These are phyloP conservation scores for Boletus rubropictus DNA, from an alignment of 768 basidiomycete species.

Conservation along the genomic window DNA sequence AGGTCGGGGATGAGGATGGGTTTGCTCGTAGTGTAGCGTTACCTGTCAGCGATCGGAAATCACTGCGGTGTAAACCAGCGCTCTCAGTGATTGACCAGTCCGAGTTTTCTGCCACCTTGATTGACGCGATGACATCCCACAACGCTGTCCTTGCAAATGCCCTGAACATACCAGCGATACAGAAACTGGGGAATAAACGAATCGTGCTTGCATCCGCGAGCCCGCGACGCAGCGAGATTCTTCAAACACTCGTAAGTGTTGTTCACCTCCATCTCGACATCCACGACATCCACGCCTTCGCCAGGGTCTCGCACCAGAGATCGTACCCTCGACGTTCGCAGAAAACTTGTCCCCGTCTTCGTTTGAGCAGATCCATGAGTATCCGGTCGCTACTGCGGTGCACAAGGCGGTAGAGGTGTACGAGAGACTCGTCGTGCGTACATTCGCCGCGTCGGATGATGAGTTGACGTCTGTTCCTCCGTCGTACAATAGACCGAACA, in stretches of 20 bases:
- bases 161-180: conserved; percentile 51
- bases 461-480: neutral
- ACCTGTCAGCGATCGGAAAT: neutral
- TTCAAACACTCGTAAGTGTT: conserved; percentile 61
- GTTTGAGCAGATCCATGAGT: conserved; percentile 69
- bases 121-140: conserved; percentile 26
- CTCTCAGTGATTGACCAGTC: no score
- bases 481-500: conserved; percentile 35
- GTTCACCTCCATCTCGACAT: neutral
- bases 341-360: conserved; percentile 66
- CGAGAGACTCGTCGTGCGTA: conserved; percentile 63
- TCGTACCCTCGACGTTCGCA: conserved; percentile 71
- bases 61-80: no score
- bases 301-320: conserved; percentile 61
- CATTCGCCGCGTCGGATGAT: neutral
- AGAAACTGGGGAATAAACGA: conserved; percentile 69
- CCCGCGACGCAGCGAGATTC: conserved; percentile 78
- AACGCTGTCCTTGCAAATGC: conserved; percentile 57
- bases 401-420: conserved; percentile 87
- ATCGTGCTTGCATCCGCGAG: conserved; percentile 85
- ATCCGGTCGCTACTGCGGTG: conserved; percentile 69
- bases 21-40: conserved; percentile 1
- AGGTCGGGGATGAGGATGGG: neutral
- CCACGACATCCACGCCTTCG: neutral
- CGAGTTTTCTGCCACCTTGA: no score